Evolutionary conservation across 306 rosid species (phyloP).

Genomic region (Sechiopsis laciniata): DNA sequence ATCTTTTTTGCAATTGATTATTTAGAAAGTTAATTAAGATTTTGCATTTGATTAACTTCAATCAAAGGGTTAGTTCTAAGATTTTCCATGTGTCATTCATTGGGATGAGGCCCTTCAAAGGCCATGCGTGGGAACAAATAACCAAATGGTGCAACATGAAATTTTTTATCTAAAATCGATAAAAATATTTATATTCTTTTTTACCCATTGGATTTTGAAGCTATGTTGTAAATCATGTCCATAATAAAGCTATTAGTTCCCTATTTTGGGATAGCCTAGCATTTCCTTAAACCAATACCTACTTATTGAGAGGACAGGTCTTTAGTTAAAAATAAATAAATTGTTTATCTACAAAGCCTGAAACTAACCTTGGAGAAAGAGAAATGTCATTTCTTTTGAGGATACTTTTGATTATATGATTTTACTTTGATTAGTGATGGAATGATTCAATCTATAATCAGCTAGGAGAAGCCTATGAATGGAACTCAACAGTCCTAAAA

Average conservation of each 20-base stretch:
- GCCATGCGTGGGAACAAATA: slow-evolving; percentile 14
- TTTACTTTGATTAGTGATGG: neutral
- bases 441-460: neutral
- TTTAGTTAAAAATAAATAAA: neutral
- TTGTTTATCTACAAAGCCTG: slow-evolving; percentile 15
- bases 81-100: neutral
- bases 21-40: neutral
- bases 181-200: no score
- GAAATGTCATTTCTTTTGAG: slow-evolving; percentile 17
- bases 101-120: slow-evolving; percentile 4
- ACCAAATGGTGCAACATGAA: neutral
- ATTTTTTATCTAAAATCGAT: neutral
- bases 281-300: slow-evolving; percentile 14
- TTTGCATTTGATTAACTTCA: neutral
- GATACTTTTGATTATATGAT: neutral
- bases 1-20: neutral
- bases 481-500: neutral
- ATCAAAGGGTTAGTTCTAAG: neutral
- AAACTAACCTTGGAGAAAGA: slow-evolving; percentile 11
- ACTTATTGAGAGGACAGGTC: neutral
- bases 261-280: slow-evolving; percentile 19
- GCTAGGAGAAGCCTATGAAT: neutral
- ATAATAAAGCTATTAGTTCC: neutral
- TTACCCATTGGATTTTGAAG: slow-evolving; percentile 10
- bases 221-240: neutral